phyloP scores from a whole-genome alignment of 2,329 filamentous ascomycete genomes.

The Penicillium sp. region DNA sequence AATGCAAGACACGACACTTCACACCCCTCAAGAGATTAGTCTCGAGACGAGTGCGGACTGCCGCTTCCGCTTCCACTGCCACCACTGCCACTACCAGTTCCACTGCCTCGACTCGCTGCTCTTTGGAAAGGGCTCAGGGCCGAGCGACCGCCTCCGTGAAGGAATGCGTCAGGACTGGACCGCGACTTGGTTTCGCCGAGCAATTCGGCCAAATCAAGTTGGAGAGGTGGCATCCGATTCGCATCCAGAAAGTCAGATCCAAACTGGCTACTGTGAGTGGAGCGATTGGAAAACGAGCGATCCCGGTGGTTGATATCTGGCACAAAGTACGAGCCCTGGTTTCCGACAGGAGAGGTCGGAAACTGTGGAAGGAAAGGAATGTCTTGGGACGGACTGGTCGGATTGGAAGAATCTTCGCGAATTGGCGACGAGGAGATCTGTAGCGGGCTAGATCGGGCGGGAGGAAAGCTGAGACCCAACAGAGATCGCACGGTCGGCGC shows the following conservation, averaged over 20 bases:
- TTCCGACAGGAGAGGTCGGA: slow-evolving; percentile 36
- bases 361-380: slow-evolving; percentile 33
- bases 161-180: slow-evolving; percentile 33
- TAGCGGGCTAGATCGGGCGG: slow-evolving; percentile 37
- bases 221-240: slow-evolving; percentile 31
- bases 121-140: slow-evolving; percentile 42
- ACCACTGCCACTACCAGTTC: slow-evolving; percentile 46
- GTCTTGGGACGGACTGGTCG: slow-evolving; percentile 37
- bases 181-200: slow-evolving; percentile 32
- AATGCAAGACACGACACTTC: slow-evolving; percentile 5
- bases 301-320: slow-evolving; percentile 36
- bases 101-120: slow-evolving; percentile 52
- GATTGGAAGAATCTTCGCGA: slow-evolving; percentile 34
- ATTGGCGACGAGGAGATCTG: slow-evolving; percentile 39
- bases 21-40: slow-evolving; percentile 23
- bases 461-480: slow-evolving; percentile 39
- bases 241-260: slow-evolving; percentile 36
- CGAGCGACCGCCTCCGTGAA: slow-evolving; percentile 40
- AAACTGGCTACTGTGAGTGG: slow-evolving; percentile 40
- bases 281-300: slow-evolving; percentile 47
- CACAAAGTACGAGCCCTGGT: slow-evolving; percentile 34
- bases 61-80: slow-evolving; percentile 43
- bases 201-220: slow-evolving; percentile 35
- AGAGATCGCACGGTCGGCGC: slow-evolving; percentile 35
- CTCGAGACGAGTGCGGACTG: slow-evolving; percentile 42